Base-by-base conservation (phyloP, 75 land plant genomes). In the Selaginella tamariscina region DNA sequence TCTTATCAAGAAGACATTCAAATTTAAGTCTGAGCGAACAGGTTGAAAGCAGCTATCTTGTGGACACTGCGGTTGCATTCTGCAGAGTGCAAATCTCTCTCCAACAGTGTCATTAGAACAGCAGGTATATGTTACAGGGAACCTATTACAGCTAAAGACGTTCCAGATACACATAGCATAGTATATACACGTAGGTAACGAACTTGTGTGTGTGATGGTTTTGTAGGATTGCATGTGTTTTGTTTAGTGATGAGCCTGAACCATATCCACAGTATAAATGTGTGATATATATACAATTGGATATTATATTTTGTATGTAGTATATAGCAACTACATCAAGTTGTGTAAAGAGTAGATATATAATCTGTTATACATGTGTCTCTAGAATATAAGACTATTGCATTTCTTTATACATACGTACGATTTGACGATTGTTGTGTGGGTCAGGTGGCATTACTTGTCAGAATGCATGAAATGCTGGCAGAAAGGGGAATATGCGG, bases 401-500 rank as follows among this genome's bases (percentile, higher is more conserved):
- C 65, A 5, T n/a, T 33, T 64, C 15, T 56, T 24, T 55, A 5
- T 66, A 9, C 65, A 62, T 69, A 1, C 31, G 55, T 27, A 24
- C 27, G 28, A 54, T 28, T 8, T 71, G 22, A 22, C 1, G 26
- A 26, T 13, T 29, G 2, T 5, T 57, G 11, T 15, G 5, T n/a
- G n/a, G n/a, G n/a, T 15, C 74, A 95, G 96, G 83, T 88, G 32
- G 88, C 80, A 2, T 72, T 95, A 59, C 79, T 95, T 72, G 92
- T 74, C 21, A 87, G 80, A 69, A 65, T 83, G 9, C 99, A 95
- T 79, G 88, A 90, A 64, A 64, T 95, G 65, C 87, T 95, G 71
- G 96, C 99, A 68, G 99, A 87, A 31, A 76, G 80, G 78, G 99
- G 91, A 21, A 85, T 95, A 65, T 95, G 99, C 71, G 89, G 91